Base-by-base conservation (phyloP, 768 basidiomycete genomes). In the Russula ochroleuca region DNA sequence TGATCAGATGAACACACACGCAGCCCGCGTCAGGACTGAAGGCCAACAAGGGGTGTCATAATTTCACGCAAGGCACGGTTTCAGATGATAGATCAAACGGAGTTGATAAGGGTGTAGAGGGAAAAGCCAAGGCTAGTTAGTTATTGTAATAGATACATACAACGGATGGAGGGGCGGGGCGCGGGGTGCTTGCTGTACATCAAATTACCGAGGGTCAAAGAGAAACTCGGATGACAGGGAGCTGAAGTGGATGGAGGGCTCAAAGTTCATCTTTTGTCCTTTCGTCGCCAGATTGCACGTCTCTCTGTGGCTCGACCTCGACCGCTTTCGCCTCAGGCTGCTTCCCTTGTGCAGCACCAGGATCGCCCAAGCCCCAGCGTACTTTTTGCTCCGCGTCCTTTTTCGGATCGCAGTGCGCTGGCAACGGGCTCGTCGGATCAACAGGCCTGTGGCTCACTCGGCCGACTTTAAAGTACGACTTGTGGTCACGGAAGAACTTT, bases 401-500 rank as follows among this genome's bases (percentile, higher is more conserved):
- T 77, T 86, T 83, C 40, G 86, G 78, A 67, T 89, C 80, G 71
- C 91, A 93, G 63, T 85, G 87, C 67, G 82, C 83, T 21, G 86
- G 90, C 68, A 88, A 79, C n/a, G 89, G 86, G 67, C 80, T 86
- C 33, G 76, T 72, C 48, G 89, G 90, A 75, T 93, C 88, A 72
- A 91, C 90, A 35, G 90, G 85, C 49, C 78, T 81, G 71, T 92
- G 91, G 5, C 79, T 75, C 23, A 97, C 90, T 61, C 75, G 83
- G 23, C 94, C 94, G 47, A 92, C 83, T 70, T 87, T 87, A 59
- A 70, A 69, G 73, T 98, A 98, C 64, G 84, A 82, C 69, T 90
- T 85, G 74, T 93, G 90, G 10, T 90, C 83, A 0, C 79, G 75
- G 70, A 94, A 98, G 78, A 95, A 98, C 33, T 82, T 79, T 76